Evolutionary conservation across 2,329 filamentous ascomycete genomes (phyloP), one percentile per base, ranked within the genome.

Genomic region (Esteya vermicola): DNA sequence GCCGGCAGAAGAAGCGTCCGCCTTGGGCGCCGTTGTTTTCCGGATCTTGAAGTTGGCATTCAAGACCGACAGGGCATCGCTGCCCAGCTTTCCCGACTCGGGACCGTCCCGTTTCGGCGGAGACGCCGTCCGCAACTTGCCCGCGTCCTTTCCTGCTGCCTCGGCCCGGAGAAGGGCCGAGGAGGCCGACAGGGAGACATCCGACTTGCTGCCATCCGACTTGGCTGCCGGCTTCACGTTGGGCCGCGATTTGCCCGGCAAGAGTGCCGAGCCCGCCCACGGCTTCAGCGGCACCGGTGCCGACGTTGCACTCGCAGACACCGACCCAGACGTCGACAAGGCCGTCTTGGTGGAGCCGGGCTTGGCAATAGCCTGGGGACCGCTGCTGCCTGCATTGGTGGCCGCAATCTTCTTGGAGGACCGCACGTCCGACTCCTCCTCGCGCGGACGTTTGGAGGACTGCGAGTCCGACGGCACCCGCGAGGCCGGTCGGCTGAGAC

Each of bases 201-300:
- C 55, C 3, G 45, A 44, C 37, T 51, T 52, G n/a, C 47, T 31
- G 1, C 42, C 19, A 7, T 37, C 43, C 4, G 23, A 14, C 25
- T 39, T 39, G 9, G 26, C 3, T 3, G 39, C 8, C 2, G 63
- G 53, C 46, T 71, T 74, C 4, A 57, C 46, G 12, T 59, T 48
- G 0, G 62, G 55, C 22, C 70, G 62, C 1, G 60, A 50, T 48
- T 72, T 73, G 18, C 64, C 69, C 14, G 70, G 64, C 7, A 75
- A 52, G 18, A 56, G 45, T 0, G 43, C 48, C 6, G 47, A 52
- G 43, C 42, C 58, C 46, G 44, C 50, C 53, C 48, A 54, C 30
- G 47, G 51, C 45, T 50, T 57, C 43, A 38, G 7, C 22, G 36
- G 9, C 3, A 22, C 12, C 4, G 28, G 32, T 48, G 22, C 25